Conservation (phyloP, 2,329 filamentous ascomycete genomes). For the Trichoderma brevicompactum region DNA sequence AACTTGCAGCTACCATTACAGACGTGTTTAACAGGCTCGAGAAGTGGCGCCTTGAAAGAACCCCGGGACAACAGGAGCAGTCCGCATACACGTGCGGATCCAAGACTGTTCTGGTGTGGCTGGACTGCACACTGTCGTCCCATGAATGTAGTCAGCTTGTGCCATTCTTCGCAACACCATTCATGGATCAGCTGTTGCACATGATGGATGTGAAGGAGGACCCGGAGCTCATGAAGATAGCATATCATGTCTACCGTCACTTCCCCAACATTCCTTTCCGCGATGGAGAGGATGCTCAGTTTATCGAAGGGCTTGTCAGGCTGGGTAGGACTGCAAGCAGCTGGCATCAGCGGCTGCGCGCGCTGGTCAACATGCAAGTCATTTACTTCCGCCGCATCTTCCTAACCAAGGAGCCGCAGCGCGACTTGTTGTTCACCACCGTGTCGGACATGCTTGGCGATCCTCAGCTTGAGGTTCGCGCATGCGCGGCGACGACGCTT, state of each 20-base stretch:
- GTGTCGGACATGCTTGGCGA: constrained; percentile 97
- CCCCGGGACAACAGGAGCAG: constrained; percentile 87
- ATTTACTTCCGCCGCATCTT: constrained; percentile 97
- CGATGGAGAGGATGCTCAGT: constrained; percentile 79
- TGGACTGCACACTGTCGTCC: constrained; percentile 87
- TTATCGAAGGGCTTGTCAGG: constrained; percentile 83
- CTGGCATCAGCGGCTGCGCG: constrained; percentile 94
- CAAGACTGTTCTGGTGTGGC: constrained; percentile 94
- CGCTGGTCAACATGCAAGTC: constrained; percentile 97
- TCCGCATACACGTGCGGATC: constrained; percentile 94
- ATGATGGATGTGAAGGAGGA: constrained; percentile 99
- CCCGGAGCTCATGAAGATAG: constrained; percentile 88
- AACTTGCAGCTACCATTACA: constrained; percentile 73
- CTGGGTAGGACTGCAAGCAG: constrained; percentile 83
- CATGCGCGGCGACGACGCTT: constrained; percentile 88
- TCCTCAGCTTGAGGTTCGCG: constrained; percentile 88
- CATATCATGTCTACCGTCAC: constrained; percentile 96
- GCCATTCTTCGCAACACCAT: constrained; percentile 85
- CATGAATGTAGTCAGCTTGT: constrained; percentile 92
- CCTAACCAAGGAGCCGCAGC: constrained; percentile 74
- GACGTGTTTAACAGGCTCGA: constrained; percentile 81
- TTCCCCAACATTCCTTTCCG: constrained; percentile 94
- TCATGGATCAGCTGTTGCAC: constrained; percentile 91
- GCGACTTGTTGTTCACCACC: constrained; percentile 81
- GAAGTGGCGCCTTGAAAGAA: constrained; percentile 82